A percentile compares a stretch with the other conserved stretches of the same genome.
These are phyloP conservation scores for Tuber calosporum DNA, from an alignment of 495 filamentous ascomycete genomes.

Conservation along the genomic window DNA sequence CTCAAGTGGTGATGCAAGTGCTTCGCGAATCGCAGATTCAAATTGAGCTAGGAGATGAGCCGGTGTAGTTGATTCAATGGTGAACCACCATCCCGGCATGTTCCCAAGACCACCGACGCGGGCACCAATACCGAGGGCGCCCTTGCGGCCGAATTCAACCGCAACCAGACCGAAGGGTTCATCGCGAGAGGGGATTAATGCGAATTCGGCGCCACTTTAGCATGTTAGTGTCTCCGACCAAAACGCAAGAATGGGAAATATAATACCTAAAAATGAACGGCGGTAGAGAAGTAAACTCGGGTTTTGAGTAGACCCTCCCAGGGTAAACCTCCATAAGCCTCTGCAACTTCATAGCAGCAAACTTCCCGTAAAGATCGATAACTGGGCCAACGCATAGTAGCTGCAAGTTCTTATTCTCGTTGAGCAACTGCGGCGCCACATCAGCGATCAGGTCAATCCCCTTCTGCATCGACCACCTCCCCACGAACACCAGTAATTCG, in stretches of 20 bases:
- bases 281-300: slow-evolving; percentile 67
- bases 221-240: not conserved
- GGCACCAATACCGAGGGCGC: slow-evolving; percentile 66
- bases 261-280: slow-evolving; percentile 56
- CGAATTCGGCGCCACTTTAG: slow-evolving; percentile 65
- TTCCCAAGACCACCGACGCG: slow-evolving; percentile 62
- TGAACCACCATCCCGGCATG: slow-evolving; percentile 76
- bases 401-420: slow-evolving; percentile 59
- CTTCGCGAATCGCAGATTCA: slow-evolving; percentile 59
- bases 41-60: slow-evolving; percentile 67
- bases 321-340: slow-evolving; percentile 68
- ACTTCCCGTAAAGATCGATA: slow-evolving; percentile 72
- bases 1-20: slow-evolving; percentile 55
- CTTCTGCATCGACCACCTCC: slow-evolving; percentile 73
- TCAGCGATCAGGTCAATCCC: slow-evolving; percentile 73
- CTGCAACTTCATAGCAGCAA: slow-evolving; percentile 65
- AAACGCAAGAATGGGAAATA: not conserved
- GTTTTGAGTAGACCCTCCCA: slow-evolving; percentile 68
- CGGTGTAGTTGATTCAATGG: slow-evolving; percentile 61
- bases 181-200: slow-evolving; percentile 69
- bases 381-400: slow-evolving; percentile 65
- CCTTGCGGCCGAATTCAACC: slow-evolving; percentile 72
- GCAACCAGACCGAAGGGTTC: slow-evolving; percentile 78
- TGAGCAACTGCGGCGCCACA: slow-evolving; percentile 64
- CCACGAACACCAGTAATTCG: slow-evolving; percentile 71